Conservation (phyloP, 805 yeast genomes). For the Kluyveromyces wickerhamii region DNA sequence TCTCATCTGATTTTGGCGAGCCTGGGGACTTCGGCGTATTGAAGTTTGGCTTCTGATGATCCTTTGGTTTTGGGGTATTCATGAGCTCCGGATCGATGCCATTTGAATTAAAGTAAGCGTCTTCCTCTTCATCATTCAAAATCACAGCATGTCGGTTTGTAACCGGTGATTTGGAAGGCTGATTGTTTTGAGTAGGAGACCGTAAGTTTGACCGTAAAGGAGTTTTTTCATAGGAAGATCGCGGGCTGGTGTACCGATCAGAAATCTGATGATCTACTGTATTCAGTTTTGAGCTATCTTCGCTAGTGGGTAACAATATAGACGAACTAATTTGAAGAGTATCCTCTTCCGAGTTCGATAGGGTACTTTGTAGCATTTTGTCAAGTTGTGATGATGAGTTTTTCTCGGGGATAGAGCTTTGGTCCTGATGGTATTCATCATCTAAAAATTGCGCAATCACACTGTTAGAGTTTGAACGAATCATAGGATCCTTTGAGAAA, state of each 20-base stretch:
- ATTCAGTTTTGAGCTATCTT: no score
- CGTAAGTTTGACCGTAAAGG: conserved; percentile 13
- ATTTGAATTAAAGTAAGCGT: no score
- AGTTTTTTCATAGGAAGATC: conserved; percentile 10
- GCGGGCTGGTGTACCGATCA: neutral
- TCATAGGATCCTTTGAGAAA: conserved; percentile 8
- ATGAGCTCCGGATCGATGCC: neutral
- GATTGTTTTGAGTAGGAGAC: neutral
- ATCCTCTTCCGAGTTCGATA: conserved; percentile 13
- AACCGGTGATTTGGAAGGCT: conserved; percentile 13
- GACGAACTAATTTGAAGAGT: neutral
- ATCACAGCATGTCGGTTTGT: conserved; percentile 14
- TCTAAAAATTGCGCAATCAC: conserved; percentile 20
- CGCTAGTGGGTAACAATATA: neutral
- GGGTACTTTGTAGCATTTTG: conserved; percentile 19
- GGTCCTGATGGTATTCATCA: conserved; percentile 11
- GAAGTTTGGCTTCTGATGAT: neutral
- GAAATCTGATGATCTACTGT: no score
- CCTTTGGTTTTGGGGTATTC: neutral
- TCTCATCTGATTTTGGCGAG: neutral
- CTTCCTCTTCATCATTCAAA: conserved; percentile 8
- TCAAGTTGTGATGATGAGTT: conserved; percentile 10
- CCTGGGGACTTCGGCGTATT: neutral
- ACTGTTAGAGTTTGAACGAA: conserved; percentile 15
- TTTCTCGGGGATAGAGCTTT: neutral